Conservation (phyloP, 1,139 yeast species). For the Saccharomyces hybrid region DNA sequence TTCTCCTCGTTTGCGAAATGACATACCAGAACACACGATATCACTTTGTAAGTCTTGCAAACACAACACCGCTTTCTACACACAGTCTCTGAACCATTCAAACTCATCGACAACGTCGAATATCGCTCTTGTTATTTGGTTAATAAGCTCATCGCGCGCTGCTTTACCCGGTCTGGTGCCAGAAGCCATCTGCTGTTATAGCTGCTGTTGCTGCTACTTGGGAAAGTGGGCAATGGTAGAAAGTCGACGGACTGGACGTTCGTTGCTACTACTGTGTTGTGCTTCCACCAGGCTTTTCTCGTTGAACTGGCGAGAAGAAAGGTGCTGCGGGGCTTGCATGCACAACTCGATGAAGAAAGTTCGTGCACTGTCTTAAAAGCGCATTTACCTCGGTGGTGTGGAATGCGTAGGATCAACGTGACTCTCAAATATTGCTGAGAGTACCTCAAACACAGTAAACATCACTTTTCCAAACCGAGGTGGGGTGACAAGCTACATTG, state of each 20-base stretch:
- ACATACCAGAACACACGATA: slow-evolving; percentile 37
- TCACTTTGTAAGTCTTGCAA: not conserved
- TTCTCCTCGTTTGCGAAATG: slow-evolving; percentile 66
- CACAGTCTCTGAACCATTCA: not conserved
- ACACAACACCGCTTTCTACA: not conserved
- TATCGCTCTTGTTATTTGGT: not conserved
- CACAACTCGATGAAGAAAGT: too few relatives aligned
- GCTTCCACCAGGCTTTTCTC: too few relatives aligned
- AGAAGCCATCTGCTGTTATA: not conserved
- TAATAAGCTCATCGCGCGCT: not conserved
- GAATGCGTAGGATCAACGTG: not conserved
- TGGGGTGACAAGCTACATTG: not conserved
- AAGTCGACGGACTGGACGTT: too few relatives aligned
- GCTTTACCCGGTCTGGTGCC: not conserved
- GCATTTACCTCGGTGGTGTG: too few relatives aligned
- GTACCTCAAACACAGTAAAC: not conserved
- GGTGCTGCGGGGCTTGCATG: too few relatives aligned
- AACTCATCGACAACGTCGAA: not conserved
- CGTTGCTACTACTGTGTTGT: too few relatives aligned
- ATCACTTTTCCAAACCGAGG: not conserved
- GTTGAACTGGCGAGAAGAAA: too few relatives aligned
- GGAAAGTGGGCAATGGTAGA: not conserved
- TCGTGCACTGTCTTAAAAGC: too few relatives aligned
- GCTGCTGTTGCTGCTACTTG: not conserved
- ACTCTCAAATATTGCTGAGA: not conserved